These are phyloP conservation scores for Dacryopinax spathularia DNA, from an alignment of 768 basidiomycete genomes.

Conservation along the genomic window DNA sequence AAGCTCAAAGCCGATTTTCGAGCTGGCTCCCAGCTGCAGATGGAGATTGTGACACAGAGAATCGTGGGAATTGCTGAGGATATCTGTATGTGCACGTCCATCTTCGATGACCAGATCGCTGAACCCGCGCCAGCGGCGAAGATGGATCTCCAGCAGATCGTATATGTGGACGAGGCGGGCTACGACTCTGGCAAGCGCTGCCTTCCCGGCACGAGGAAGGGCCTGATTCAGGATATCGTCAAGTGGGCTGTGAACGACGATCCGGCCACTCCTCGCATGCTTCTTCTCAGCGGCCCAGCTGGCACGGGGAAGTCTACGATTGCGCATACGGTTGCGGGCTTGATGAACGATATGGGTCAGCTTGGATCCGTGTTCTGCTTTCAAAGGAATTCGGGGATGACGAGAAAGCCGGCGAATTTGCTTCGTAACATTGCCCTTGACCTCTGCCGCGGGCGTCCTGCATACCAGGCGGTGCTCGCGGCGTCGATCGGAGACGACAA, in stretches of 20 bases:
- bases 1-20: not conserved
- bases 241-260: conserved; percentile 2
- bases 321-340: conserved; percentile 7
- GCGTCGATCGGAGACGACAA: not conserved
- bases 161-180: not conserved
- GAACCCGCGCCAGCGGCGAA: not conserved
- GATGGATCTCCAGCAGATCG: not conserved
- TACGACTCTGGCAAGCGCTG: conserved; percentile 7
- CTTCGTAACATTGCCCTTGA: conserved; percentile 10
- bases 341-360: not conserved
- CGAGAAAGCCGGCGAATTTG: not conserved
- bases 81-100: too few relatives aligned
- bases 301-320: conserved; percentile 13
- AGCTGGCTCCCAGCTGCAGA: not conserved
- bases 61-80: too few relatives aligned
- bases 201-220: conserved; percentile 8
- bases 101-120: too few relatives aligned
- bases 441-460: not conserved
- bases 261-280: not conserved
- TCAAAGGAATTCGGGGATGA: not conserved
- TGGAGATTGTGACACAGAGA: not conserved
- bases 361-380: conserved; percentile 13
- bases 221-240: not conserved
- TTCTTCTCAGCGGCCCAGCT: conserved; percentile 9
- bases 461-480: not conserved